Evolutionary conservation across 371 early-diverging fungal genomes (phyloP).

Genomic region (Dichotomocladium elegans): DNA sequence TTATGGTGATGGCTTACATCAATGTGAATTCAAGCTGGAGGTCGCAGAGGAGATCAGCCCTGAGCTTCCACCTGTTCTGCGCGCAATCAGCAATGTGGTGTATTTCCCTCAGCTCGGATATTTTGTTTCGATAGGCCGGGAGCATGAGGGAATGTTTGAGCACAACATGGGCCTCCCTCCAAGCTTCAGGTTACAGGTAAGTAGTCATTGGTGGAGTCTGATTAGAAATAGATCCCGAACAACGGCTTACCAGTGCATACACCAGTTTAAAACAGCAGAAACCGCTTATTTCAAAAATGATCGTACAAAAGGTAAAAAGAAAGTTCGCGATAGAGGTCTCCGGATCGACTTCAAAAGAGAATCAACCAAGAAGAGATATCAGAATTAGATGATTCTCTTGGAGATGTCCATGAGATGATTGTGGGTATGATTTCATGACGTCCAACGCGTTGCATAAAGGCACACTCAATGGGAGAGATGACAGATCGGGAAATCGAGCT

Average conservation of each 20-base stretch:
- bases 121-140: slow-evolving; percentile 63
- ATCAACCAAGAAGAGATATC: background rate
- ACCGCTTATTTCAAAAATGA: slow-evolving; percentile 72
- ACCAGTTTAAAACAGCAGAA: slow-evolving; percentile 66
- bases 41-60: slow-evolving; percentile 58
- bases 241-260: background rate
- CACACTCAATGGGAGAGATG: no score
- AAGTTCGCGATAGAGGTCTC: background rate
- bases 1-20: no score
- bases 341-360: background rate
- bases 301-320: slow-evolving; percentile 53
- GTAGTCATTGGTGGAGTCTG: background rate
- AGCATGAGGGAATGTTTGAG: slow-evolving; percentile 20
- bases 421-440: no score
- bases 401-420: slow-evolving; percentile 76
- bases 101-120: slow-evolving; percentile 86
- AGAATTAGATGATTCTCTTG: slow-evolving; percentile 70
- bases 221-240: background rate
- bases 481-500: slow-evolving; percentile 73
- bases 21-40: slow-evolving; percentile 33
- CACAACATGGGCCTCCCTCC: background rate
- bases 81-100: slow-evolving; percentile 62
- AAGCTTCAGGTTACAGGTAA: slow-evolving; percentile 24
- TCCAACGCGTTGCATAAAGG: no score
- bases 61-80: slow-evolving; percentile 46